Conservation (phyloP, 352 stramenopile genomes). For the Globisporangium irregulare region DNA sequence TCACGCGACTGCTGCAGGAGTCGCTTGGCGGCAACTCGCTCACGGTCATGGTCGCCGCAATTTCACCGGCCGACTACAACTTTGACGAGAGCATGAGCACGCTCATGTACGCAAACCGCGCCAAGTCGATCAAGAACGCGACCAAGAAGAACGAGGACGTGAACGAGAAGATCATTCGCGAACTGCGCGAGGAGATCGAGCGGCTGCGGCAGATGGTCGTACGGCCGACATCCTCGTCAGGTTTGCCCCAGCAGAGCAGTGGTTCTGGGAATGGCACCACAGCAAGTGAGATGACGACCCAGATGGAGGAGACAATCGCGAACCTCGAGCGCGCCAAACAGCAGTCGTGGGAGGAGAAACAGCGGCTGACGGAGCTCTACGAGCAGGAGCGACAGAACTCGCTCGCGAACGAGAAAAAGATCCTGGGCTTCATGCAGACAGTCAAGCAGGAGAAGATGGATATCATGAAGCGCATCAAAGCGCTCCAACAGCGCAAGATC, state of each 20-base stretch:
- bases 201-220: slow-evolving; percentile 82
- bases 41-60: slow-evolving; percentile 94
- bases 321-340: slow-evolving; percentile 87
- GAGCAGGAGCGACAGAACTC: slow-evolving; percentile 88
- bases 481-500: slow-evolving; percentile 80
- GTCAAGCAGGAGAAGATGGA: slow-evolving; percentile 91
- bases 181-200: slow-evolving; percentile 92
- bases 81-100: slow-evolving; percentile 92
- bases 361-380: slow-evolving; percentile 75
- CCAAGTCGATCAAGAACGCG: slow-evolving; percentile 91
- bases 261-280: neutral
- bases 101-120: slow-evolving; percentile 91
- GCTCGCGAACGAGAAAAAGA: slow-evolving; percentile 77
- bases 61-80: slow-evolving; percentile 92
- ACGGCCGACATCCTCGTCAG: slow-evolving; percentile 34
- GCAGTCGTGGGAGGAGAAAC: slow-evolving; percentile 90
- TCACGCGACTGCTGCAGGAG: slow-evolving; percentile 89
- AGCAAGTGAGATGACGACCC: slow-evolving; percentile 50
- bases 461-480: slow-evolving; percentile 88
- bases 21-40: slow-evolving; percentile 89
- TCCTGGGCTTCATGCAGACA: slow-evolving; percentile 86
- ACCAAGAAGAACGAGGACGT: slow-evolving; percentile 89
- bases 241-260: slow-evolving; percentile 1
- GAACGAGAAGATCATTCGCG: slow-evolving; percentile 89
- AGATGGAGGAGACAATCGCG: slow-evolving; percentile 86